Percentiles rank a stretch among this genome's conserved stretches.
Conservation (phyloP, 176 grass and related monocot genomes). For the Oropetium thomaeum region DNA sequence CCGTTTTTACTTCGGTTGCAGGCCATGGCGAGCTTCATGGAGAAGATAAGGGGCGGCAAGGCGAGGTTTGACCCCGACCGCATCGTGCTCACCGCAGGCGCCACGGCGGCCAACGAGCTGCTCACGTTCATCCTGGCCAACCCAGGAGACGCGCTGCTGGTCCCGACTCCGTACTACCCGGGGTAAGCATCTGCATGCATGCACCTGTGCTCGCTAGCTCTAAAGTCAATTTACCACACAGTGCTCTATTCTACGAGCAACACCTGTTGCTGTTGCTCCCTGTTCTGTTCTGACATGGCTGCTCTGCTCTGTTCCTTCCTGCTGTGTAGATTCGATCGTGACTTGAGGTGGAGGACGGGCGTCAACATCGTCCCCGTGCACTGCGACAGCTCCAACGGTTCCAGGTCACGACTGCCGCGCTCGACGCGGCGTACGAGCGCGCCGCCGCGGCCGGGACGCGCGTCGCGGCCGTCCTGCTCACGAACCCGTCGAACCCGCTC, state of each 20-base stretch:
- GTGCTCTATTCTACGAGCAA: too few relatives aligned
- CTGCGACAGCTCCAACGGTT: slow-evolving; percentile 76
- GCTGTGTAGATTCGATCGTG: slow-evolving; percentile 69
- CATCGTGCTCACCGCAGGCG: slow-evolving; percentile 86
- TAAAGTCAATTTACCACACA: too few relatives aligned
- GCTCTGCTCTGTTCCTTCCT: neutral
- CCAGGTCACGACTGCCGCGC: slow-evolving; percentile 53
- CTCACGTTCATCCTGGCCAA: slow-evolving; percentile 73
- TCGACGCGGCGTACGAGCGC: slow-evolving; percentile 49
- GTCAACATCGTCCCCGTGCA: slow-evolving; percentile 82
- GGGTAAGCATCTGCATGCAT: slow-evolving; percentile 47
- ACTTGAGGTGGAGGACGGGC: slow-evolving; percentile 76
- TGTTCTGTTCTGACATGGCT: slow-evolving; percentile 44
- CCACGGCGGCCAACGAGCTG: slow-evolving; percentile 83
- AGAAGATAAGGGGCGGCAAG: slow-evolving; percentile 70
- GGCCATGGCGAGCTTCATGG: slow-evolving; percentile 93
- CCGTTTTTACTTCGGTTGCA: slow-evolving; percentile 53
- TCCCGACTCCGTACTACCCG: slow-evolving; percentile 89
- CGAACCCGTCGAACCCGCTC: slow-evolving; percentile 88
- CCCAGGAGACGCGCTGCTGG: slow-evolving; percentile 67
- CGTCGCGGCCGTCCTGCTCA: slow-evolving; percentile 60
- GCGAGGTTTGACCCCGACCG: slow-evolving; percentile 61
- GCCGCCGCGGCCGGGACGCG: slow-evolving; percentile 40
- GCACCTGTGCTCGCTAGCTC: too few relatives aligned
- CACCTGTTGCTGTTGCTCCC: too few relatives aligned